These are phyloP conservation scores for Apocynum venetum DNA, from an alignment of 257 asterid genomes.

Conservation along the genomic window DNA sequence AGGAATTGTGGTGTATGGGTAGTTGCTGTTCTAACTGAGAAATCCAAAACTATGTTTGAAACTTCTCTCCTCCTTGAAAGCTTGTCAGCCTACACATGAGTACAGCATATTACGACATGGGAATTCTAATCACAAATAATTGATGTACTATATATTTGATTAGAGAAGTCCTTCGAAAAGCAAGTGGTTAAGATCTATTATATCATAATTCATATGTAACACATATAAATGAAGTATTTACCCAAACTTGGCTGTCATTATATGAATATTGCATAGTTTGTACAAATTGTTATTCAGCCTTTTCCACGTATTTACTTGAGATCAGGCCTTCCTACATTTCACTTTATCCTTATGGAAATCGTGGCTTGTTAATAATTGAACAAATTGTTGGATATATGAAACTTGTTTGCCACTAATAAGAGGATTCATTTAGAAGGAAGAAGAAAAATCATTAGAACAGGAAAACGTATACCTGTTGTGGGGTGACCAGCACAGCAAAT, in stretches of 20 bases:
- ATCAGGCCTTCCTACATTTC: background rate
- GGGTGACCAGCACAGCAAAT: constrained; percentile 84
- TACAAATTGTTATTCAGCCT: background rate
- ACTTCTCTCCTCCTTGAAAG: constrained; percentile 73
- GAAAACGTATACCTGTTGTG: constrained; percentile 56
- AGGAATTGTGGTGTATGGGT: constrained; percentile 96
- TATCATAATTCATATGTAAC: background rate
- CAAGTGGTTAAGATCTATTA: background rate
- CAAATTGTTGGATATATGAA: background rate
- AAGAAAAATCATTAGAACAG: background rate
- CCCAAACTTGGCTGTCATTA: background rate
- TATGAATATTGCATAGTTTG: background rate
- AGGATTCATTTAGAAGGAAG: background rate
- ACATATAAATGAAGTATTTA: background rate
- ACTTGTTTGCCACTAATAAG: background rate
- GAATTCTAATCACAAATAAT: background rate
- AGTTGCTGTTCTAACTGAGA: constrained; percentile 79
- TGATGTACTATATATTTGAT: background rate
- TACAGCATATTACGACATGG: background rate
- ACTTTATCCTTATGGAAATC: background rate
- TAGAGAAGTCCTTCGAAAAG: background rate
- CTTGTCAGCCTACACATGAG: constrained; percentile 58
- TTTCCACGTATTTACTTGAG: background rate
- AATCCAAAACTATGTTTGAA: constrained; percentile 75
- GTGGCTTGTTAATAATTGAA: background rate